A percentile compares a stretch with the other conserved stretches of the same genome.
Evolutionary conservation across 2,329 filamentous ascomycete species (phyloP).

Genomic region (Cryphonectria radicalis): DNA sequence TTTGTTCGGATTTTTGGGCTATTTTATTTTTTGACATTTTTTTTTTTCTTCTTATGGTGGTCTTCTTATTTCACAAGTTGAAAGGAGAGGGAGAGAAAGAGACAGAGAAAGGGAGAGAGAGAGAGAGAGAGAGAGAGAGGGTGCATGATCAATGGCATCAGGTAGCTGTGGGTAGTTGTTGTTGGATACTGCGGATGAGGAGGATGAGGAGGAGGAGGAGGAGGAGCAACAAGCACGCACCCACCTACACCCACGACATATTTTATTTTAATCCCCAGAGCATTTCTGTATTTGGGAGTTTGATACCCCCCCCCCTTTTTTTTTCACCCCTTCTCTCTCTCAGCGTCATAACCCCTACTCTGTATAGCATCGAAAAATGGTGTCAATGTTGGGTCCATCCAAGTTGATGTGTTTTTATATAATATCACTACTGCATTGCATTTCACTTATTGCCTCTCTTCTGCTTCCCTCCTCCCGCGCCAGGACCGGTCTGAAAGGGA

Average conservation of each 20-base stretch:
- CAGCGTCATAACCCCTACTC: not conserved
- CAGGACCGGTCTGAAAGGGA: not conserved
- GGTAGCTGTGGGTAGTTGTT: conserved; percentile 3
- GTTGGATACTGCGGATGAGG: conserved; percentile 8
- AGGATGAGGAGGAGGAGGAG: not conserved
- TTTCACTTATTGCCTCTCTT: too few relatives aligned
- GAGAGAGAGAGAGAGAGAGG: not conserved
- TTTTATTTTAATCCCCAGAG: conserved; percentile 21
- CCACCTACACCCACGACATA: conserved; percentile 16
- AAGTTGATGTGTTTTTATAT: not conserved
- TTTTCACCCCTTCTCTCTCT: not conserved
- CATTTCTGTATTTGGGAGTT: conserved; percentile 18
- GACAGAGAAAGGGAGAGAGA: too few relatives aligned
- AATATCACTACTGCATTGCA: conserved; percentile 5
- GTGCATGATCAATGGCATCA: not conserved
- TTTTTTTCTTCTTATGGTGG: not conserved
- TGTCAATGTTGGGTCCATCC: not conserved
- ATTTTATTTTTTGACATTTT: not conserved
- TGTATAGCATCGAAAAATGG: not conserved
- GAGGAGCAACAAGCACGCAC: not conserved
- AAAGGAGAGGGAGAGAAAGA: not conserved
- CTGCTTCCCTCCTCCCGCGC: not conserved
- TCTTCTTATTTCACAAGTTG: not conserved
- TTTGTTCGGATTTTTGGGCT: not conserved
- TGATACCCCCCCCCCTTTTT: conserved; percentile 15